Evolutionary conservation across 2,329 filamentous ascomycete genomes (phyloP).

Genomic region (Zasmidium citrigriseum): DNA sequence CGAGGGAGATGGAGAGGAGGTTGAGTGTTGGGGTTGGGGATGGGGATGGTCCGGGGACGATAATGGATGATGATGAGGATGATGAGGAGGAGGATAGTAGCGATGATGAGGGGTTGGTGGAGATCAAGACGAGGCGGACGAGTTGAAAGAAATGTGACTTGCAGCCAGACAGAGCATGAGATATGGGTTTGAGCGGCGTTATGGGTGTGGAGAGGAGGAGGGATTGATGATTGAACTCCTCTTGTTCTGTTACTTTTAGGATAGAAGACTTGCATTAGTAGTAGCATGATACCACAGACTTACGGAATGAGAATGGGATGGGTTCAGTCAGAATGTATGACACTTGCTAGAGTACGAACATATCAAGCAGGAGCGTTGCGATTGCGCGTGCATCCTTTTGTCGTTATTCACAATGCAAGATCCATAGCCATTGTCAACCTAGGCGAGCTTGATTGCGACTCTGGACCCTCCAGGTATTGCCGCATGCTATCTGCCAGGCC

Average conservation of each 20-base stretch:
- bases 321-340: too few species aligned
- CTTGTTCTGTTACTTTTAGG: too few species aligned
- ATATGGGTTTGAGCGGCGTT: neutral
- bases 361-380: neutral
- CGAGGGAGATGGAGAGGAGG: constrained; percentile 15
- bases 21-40: constrained; percentile 13
- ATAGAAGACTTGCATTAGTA: too few species aligned
- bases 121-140: constrained; percentile 34
- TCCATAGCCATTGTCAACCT: too few species aligned
- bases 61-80: constrained; percentile 24
- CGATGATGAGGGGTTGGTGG: constrained; percentile 33
- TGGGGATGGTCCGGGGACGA: constrained; percentile 25
- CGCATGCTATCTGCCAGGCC: too few species aligned
- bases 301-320: neutral
- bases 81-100: constrained; percentile 25
- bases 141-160: constrained; percentile 29
- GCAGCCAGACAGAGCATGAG: too few species aligned
- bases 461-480: too few species aligned
- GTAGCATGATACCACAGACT: neutral
- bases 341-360: too few species aligned
- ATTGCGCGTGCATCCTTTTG: too few species aligned
- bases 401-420: too few species aligned
- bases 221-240: neutral
- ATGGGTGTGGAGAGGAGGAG: neutral
- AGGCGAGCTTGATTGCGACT: too few species aligned